Percentiles rank a stretch among this genome's conserved stretches.
phyloP scores from a whole-genome alignment of 495 filamentous ascomycete species.

The Penicillium cinerascens region DNA sequence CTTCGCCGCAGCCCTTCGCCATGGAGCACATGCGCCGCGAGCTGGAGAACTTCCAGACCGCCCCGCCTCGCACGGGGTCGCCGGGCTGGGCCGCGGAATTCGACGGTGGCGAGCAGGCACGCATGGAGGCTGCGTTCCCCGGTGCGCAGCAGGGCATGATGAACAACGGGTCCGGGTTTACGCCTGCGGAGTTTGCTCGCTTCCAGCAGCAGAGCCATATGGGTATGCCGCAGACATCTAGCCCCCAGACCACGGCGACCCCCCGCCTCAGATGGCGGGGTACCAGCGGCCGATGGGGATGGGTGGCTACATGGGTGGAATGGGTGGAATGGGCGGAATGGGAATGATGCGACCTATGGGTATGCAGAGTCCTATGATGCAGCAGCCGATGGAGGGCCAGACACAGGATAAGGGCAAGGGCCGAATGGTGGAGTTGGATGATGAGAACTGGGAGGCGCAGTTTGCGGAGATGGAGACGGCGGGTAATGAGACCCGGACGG shows the following conservation, averaged over 20 bases:
- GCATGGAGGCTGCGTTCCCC: conserved; percentile 78
- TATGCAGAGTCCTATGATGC: conserved; percentile 43
- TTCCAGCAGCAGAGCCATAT: conserved; percentile 70
- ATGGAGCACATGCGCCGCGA: conserved; percentile 69
- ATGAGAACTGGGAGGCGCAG: conserved; percentile 92
- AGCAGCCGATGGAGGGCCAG: conserved; percentile 46
- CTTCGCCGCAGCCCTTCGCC: conserved; percentile 54
- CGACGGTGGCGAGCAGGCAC: conserved; percentile 61
- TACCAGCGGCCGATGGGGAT: conserved; percentile 63
- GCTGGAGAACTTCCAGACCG: conserved; percentile 57
- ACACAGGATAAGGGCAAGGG: conserved; percentile 77
- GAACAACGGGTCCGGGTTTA: conserved; percentile 59
- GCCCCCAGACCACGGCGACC: conserved; percentile 44
- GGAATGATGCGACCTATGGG: conserved; percentile 50
- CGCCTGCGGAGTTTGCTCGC: conserved; percentile 77
- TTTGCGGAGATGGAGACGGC: conserved; percentile 84
- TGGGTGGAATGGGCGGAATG: conserved; percentile 55
- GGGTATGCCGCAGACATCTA: conserved; percentile 53
- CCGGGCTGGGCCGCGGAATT: conserved; percentile 71
- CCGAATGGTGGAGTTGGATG: conserved; percentile 88
- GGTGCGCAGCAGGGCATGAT: conserved; percentile 37
- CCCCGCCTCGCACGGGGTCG: conserved; percentile 53
- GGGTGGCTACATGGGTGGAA: conserved; percentile 45
- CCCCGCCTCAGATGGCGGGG: conserved; percentile 48
- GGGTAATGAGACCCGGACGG: conserved; percentile 53